Percentiles rank a stretch among this genome's conserved stretches.
Evolutionary conservation across 1,284 basidiomycete species (phyloP).

Genomic region (Fomitopsis pinicola): DNA sequence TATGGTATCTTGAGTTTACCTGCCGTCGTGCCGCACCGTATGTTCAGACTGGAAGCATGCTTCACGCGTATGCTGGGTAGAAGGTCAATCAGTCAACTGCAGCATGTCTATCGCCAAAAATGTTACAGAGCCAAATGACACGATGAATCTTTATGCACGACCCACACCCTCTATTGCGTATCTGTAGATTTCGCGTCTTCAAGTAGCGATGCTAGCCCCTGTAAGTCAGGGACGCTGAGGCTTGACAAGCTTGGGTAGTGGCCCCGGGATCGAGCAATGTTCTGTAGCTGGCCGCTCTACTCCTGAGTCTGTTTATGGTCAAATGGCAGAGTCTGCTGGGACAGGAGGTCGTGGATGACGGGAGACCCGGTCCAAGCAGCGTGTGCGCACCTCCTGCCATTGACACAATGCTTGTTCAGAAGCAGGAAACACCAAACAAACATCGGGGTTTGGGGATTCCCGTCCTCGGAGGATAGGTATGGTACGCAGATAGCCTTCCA

Average conservation of each 20-base stretch:
- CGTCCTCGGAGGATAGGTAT: neutral
- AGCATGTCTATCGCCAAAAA: neutral
- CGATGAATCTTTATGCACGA: neutral
- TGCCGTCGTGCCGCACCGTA: neutral
- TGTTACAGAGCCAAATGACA: too few relatives aligned
- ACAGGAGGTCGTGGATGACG: neutral
- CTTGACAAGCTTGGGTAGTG: too few relatives aligned
- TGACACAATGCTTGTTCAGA: neutral
- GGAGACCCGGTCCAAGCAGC: neutral
- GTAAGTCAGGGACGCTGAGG: too few relatives aligned
- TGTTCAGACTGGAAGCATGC: neutral
- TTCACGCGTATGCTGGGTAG: neutral
- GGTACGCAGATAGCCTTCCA: neutral
- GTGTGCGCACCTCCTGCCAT: neutral
- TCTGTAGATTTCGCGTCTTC: too few relatives aligned
- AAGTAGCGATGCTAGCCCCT: too few relatives aligned
- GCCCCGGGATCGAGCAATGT: neutral
- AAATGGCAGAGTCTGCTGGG: neutral
- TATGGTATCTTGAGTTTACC: neutral
- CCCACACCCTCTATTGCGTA: too few relatives aligned
- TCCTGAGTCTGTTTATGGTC: neutral
- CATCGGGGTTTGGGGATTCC: neutral
- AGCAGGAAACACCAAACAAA: neutral
- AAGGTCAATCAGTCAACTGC: neutral
- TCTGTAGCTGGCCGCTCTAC: neutral